Evolutionary conservation across 208 protist species (phyloP).

Genomic region (Acanthamoeba royreba): DNA sequence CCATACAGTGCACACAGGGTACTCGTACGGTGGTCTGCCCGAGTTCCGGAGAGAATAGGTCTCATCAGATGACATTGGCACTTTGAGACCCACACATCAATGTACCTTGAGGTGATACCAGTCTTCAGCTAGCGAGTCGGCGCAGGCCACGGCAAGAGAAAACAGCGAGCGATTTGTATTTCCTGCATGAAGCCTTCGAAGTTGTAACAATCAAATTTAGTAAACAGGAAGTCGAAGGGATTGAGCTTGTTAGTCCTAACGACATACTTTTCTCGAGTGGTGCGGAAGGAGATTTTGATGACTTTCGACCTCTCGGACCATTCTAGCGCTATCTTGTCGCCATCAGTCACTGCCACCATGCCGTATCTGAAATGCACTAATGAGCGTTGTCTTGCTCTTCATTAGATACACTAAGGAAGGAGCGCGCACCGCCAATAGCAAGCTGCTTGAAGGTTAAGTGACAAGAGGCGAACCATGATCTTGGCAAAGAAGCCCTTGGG

Average conservation of each 20-base stretch:
- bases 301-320: neutral
- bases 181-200: neutral
- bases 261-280: neutral
- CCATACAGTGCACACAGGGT: neutral
- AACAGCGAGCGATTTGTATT: neutral
- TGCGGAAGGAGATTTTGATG: slow-evolving; percentile 23
- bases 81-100: neutral
- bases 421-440: slow-evolving; percentile 42
- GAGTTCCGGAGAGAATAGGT: no score
- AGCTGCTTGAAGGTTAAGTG: neutral
- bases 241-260: no score
- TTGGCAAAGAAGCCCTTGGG: neutral
- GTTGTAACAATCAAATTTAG: neutral
- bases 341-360: slow-evolving; percentile 43
- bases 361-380: no score
- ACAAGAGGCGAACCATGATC: neutral
- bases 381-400: no score
- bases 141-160: neutral
- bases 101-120: neutral
- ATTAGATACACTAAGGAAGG: no score
- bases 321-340: slow-evolving; percentile 19
- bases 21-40: neutral
- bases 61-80: neutral
- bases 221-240: neutral
- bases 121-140: neutral